Conservation (phyloP, 2,329 filamentous ascomycete genomes). For the Remersonia thermophila region DNA sequence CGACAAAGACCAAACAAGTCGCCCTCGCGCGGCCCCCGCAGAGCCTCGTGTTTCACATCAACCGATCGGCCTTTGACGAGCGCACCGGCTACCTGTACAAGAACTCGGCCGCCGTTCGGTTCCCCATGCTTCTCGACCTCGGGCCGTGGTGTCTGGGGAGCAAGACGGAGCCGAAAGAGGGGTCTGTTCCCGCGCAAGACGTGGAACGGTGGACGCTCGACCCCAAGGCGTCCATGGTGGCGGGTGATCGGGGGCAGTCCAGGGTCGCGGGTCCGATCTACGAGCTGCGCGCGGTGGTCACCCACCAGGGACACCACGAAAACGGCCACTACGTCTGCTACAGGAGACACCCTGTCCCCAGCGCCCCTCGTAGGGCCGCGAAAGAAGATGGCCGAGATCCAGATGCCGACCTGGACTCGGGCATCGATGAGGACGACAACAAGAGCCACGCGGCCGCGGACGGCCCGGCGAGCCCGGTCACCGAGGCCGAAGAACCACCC, state of each 20-base stretch:
- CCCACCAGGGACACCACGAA: constrained; percentile 81
- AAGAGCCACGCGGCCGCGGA: constrained; percentile 13
- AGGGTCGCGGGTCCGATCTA: constrained; percentile 51
- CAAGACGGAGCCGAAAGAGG: constrained; percentile 15
- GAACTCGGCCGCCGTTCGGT: constrained; percentile 67
- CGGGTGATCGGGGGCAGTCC: constrained; percentile 38
- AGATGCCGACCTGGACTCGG: constrained; percentile 12
- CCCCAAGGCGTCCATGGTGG: constrained; percentile 62
- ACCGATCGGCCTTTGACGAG: constrained; percentile 84
- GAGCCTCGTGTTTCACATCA: constrained; percentile 75
- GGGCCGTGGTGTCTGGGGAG: constrained; percentile 76
- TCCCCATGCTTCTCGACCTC: constrained; percentile 63
- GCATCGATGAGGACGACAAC: constrained; percentile 1
- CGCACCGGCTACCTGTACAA: constrained; percentile 68
- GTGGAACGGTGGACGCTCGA: constrained; percentile 60
- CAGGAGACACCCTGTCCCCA: constrained; percentile 44
- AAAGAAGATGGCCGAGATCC: constrained; percentile 7
- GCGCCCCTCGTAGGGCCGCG: background rate
- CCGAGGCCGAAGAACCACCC: background rate
- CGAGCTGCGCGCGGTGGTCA: constrained; percentile 70
- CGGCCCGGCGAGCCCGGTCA: background rate
- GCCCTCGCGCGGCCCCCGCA: constrained; percentile 73
- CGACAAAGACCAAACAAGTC: constrained; percentile 81
- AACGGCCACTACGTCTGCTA: constrained; percentile 96
- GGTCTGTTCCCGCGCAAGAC: constrained; percentile 13